Conservation (phyloP, 108 stramenopile genomes). For the Skeletonema marinoi region DNA sequence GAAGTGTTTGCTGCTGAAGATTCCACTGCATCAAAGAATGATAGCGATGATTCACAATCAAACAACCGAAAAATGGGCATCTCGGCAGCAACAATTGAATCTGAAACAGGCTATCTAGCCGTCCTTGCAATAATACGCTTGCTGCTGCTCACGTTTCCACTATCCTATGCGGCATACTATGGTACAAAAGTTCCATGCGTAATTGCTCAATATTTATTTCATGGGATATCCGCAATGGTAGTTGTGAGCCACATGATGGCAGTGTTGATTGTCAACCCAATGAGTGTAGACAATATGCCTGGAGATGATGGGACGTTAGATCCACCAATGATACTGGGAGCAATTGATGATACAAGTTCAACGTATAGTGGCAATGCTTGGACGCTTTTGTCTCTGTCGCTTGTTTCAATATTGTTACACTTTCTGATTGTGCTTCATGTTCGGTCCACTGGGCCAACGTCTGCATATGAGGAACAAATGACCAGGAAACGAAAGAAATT, state of each 20-base stretch:
- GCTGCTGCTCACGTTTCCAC: slow-evolving; percentile 61
- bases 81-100: slow-evolving; percentile 20
- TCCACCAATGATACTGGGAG: not conserved
- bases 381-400: slow-evolving; percentile 56
- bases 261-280: slow-evolving; percentile 61
- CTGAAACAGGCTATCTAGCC: slow-evolving; percentile 53
- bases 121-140: slow-evolving; percentile 60
- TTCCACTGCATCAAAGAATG: not conserved
- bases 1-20: not conserved
- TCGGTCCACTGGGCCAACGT: slow-evolving; percentile 70
- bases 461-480: slow-evolving; percentile 39
- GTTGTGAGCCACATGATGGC: slow-evolving; percentile 66
- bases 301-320: not conserved
- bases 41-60: not conserved
- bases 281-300: slow-evolving; percentile 29
- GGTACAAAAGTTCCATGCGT: slow-evolving; percentile 73
- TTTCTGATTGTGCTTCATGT: slow-evolving; percentile 79
- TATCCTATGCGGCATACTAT: slow-evolving; percentile 74
- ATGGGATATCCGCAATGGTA: slow-evolving; percentile 49
- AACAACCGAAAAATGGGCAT: slow-evolving; percentile 12
- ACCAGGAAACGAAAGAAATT: slow-evolving; percentile 41
- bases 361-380: slow-evolving; percentile 40
- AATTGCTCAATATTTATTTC: slow-evolving; percentile 58
- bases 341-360: not conserved
- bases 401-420: slow-evolving; percentile 65